Evolutionary conservation across 371 early-diverging fungal genomes (phyloP).

Genomic region (Circinella minor): DNA sequence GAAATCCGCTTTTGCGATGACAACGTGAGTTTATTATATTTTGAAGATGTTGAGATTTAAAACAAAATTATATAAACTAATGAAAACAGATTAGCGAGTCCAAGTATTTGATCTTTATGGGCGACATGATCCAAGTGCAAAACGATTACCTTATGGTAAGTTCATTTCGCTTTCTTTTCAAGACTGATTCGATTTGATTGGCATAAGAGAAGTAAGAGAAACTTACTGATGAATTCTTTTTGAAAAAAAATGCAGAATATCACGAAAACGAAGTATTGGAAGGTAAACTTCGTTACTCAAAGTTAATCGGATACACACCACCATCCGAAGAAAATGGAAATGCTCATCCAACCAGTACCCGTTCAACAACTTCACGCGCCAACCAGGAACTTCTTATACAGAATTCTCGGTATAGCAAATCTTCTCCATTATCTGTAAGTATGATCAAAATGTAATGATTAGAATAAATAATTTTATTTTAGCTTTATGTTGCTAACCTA

Average conservation of each 20-base stretch:
- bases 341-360: background rate
- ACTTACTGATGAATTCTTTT: too few relatives aligned
- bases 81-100: slow-evolving; percentile 28
- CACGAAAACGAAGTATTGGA: slow-evolving; percentile 33
- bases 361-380: background rate
- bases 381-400: background rate
- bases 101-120: slow-evolving; percentile 44
- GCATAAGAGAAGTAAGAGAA: background rate
- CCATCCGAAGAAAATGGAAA: background rate
- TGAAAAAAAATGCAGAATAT: slow-evolving; percentile 19
- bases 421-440: background rate
- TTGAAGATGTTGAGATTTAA: background rate
- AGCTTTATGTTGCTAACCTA: background rate
- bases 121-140: slow-evolving; percentile 9
- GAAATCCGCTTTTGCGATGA: slow-evolving; percentile 48
- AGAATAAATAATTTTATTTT: background rate
- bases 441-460: background rate
- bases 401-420: background rate
- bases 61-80: background rate
- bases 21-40: slow-evolving; percentile 22
- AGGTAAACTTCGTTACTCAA: slow-evolving; percentile 40
- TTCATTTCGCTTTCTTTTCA: background rate
- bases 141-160: slow-evolving; percentile 32
- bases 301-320: slow-evolving; percentile 9
- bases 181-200: background rate